Evolutionary conservation across 2,329 filamentous ascomycete genomes (phyloP).

Genomic region (Fusarium tanahbumbuense): DNA sequence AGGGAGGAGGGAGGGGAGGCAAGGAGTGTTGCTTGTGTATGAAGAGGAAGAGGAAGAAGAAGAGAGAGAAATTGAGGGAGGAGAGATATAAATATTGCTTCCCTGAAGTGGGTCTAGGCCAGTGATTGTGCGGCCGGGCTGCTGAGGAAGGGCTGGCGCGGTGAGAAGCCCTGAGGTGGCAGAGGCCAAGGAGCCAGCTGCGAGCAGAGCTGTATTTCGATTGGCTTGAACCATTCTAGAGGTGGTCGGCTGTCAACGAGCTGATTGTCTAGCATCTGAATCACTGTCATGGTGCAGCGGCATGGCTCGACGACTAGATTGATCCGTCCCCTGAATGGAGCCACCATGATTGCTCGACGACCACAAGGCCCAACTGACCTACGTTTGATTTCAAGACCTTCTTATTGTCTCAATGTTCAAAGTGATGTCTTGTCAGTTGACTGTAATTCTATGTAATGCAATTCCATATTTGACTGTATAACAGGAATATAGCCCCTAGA

Average conservation of each 20-base stretch:
- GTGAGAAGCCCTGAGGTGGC: neutral
- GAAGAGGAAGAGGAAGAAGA: neutral
- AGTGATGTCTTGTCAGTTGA: rapidly evolving
- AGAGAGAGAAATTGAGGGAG: neutral
- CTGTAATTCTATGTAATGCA: neutral
- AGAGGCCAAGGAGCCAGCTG: neutral
- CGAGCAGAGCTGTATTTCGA: neutral
- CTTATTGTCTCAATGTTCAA: rapidly evolving
- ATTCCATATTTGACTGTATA: neutral
- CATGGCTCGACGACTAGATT: neutral
- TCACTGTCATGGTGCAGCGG: neutral
- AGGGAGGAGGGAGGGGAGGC: neutral
- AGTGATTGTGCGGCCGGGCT: neutral
- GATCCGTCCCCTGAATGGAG: conserved; percentile 13
- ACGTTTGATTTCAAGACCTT: neutral
- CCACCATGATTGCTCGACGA: neutral
- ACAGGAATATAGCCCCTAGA: neutral
- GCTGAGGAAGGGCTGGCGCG: neutral
- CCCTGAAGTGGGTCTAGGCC: neutral
- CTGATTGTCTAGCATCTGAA: neutral
- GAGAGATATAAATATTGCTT: neutral
- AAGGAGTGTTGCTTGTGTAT: neutral
- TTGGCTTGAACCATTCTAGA: neutral
- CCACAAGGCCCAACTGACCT: neutral
- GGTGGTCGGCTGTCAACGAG: neutral